phyloP scores from a whole-genome alignment of 441 rosid species.

The Macaranga tanarius region DNA sequence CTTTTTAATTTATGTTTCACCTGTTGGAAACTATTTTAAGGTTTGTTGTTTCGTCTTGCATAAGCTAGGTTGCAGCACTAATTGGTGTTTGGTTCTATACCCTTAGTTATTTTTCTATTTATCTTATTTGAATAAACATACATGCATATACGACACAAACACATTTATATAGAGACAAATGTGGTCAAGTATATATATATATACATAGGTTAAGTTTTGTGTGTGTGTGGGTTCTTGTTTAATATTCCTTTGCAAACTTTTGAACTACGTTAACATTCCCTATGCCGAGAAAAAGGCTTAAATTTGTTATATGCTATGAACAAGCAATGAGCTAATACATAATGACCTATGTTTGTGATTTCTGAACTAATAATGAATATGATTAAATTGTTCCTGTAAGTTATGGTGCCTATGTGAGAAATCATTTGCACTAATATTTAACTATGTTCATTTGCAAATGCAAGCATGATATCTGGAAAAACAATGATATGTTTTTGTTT shows the following conservation, averaged over 20 bases:
- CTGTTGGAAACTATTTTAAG: conserved; percentile 53
- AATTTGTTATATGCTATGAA: neutral
- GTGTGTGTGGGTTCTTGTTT: too few species aligned
- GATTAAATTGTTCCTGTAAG: conserved; percentile 1
- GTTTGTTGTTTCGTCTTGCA: conserved; percentile 24
- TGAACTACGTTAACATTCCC: too few species aligned
- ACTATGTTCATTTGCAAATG: neutral
- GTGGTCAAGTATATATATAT: neutral
- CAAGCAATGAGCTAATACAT: neutral
- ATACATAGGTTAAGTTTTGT: too few species aligned
- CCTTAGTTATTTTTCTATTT: neutral
- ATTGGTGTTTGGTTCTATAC: neutral
- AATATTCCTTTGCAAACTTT: neutral
- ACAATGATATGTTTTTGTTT: neutral
- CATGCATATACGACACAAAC: neutral
- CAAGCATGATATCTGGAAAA: neutral
- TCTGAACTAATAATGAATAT: neutral
- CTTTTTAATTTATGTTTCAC: conserved; percentile 51
- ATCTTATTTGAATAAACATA: neutral
- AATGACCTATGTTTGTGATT: neutral
- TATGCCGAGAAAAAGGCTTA: neutral
- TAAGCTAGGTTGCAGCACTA: neutral
- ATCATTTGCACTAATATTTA: neutral
- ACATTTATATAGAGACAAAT: neutral
- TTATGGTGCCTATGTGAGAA: neutral